Evolutionary conservation across 805 yeast species (phyloP).

Genomic region (Monosporozyma aerobia): DNA sequence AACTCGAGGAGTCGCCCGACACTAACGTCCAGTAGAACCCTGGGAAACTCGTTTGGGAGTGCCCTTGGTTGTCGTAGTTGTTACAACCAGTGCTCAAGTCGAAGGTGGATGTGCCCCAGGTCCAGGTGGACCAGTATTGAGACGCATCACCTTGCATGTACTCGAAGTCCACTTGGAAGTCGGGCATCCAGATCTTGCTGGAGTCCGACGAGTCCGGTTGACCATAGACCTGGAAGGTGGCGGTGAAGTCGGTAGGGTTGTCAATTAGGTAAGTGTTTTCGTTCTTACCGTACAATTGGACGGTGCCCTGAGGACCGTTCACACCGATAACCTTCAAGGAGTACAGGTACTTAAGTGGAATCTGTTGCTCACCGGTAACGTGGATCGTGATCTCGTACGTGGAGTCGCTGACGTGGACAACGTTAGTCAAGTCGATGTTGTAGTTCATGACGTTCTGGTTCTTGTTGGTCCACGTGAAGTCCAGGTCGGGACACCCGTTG

Average conservation of each 20-base stretch:
- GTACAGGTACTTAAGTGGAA: constrained; percentile 11
- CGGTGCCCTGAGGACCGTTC: constrained; percentile 10
- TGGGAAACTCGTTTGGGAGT: no score
- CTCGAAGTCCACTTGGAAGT: constrained; percentile 15
- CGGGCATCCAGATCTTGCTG: constrained; percentile 14
- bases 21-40: constrained; percentile 4
- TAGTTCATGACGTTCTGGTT: constrained; percentile 8
- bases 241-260: constrained; percentile 16
- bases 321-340: constrained; percentile 12
- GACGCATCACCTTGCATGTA: constrained; percentile 6
- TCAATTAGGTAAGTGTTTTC: constrained; percentile 8
- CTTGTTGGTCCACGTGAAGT: constrained; percentile 8
- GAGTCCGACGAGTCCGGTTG: constrained; percentile 1
- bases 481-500: constrained; percentile 14
- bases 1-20: constrained; percentile 4
- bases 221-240: constrained; percentile 14
- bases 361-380: constrained; percentile 10
- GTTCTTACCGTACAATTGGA: constrained; percentile 12
- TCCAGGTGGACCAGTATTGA: not conserved
- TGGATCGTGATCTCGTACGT: constrained; percentile 15
- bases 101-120: constrained; percentile 12
- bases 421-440: constrained; percentile 8
- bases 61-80: no score
- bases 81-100: constrained; percentile 12
- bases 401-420: constrained; percentile 7